phyloP scores from a whole-genome alignment of 163 green algal genomes.

The Prototheca wickerhamii region DNA sequence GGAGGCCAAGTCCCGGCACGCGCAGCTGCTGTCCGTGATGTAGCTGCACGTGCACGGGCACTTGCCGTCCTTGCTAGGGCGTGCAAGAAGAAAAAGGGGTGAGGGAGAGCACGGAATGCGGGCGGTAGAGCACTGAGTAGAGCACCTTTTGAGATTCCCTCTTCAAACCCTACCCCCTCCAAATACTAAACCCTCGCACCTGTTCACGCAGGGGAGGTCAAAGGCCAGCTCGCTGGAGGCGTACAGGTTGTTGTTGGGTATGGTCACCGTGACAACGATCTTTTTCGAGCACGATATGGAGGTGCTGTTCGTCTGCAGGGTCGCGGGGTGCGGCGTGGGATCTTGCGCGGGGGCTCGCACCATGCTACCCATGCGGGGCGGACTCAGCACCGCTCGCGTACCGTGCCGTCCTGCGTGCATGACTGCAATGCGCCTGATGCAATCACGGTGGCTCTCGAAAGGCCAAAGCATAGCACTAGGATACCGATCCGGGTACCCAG shows the following conservation, averaged over 20 bases:
- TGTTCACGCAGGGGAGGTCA: constrained; percentile 22
- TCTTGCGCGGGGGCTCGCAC: no score
- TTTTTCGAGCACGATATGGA: constrained; percentile 23
- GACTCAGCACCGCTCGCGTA: no score
- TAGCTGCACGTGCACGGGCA: constrained; percentile 78
- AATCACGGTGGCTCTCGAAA: not conserved
- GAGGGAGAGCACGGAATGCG: no score
- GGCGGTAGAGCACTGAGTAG: no score
- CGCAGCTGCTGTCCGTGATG: constrained; percentile 47
- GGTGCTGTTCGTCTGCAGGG: not conserved
- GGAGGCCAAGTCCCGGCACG: constrained; percentile 57
- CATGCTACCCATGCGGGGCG: no score
- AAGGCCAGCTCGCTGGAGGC: constrained; percentile 21
- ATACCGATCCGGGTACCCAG: no score
- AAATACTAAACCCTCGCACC: not conserved
- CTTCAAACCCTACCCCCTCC: no score
- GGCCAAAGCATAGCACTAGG: no score
- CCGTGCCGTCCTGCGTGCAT: constrained; percentile 17
- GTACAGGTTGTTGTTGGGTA: constrained; percentile 25
- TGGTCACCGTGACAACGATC: constrained; percentile 18
- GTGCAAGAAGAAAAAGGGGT: no score
- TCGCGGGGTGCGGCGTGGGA: no score
- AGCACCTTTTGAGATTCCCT: no score
- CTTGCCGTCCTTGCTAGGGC: no score
- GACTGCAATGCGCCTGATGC: not conserved